Base-by-base conservation (phyloP, 805 yeast genomes). In the Candida takata region DNA sequence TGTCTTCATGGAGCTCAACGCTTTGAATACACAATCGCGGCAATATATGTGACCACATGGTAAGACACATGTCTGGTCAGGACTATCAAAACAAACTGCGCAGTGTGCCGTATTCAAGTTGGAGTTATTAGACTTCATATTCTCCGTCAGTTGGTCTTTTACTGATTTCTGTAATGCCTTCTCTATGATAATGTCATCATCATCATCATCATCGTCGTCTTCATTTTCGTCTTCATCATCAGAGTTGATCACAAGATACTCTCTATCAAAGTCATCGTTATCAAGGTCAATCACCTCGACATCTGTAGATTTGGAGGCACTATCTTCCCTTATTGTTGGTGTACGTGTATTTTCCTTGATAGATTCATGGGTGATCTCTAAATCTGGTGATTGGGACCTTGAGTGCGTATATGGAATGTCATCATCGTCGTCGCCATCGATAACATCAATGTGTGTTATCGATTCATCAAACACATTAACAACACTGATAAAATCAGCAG, bases 31-130 rank as follows among this genome's bases (percentile, higher is more conserved):
- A 49, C 81, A 76, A 19, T 66, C 67, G 6, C 67, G 60, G 46
- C 82, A 76, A 45, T 67, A 74, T 3, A 70, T 57, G 50, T 76
- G 82, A 0, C 82, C 82, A 54, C 82, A 76, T 0, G 72, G 69
- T 4, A 74, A 61, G 13, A 69, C 68, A 21, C 66, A 62, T 2
- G 78, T 68, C 6, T 58, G 46, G 12, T 60, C 65, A 3, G 77
- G 74, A 5, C 68, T 62, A 8, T 74, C 80, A 49, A 75, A 67
- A 36, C 82, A 76, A 15, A 76, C 69, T 0, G 78, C 76, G 48
- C 82, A 74, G 25, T 38, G 40, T 17, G 55, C 44, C 20, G 42
- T 36, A 31, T 38, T 36, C 29, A 43, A 10, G 13, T 46, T 48
- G 16, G 47, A 37, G 10, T 29, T 45, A 13, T 33, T 24, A 10